Base-by-base conservation (phyloP, 441 rosid species). In the Croton setiger region DNA sequence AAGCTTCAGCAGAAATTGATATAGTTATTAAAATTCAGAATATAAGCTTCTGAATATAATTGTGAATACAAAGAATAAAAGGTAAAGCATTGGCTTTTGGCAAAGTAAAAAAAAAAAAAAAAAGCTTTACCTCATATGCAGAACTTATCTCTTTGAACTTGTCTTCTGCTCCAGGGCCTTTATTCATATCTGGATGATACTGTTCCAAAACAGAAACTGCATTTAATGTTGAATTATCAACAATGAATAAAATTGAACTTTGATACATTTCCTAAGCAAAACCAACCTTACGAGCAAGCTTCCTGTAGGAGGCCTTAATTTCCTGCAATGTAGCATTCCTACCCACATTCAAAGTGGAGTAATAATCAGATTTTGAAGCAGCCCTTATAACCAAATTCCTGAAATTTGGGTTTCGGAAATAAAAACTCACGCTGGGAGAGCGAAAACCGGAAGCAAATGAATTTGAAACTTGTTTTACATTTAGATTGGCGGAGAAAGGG, bases 91-190 rank as follows among this genome's bases (percentile, higher is more conserved):
- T 57, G 37, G 37, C n/a, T 64, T 47, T 4, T 51, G 67, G 23
- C 31, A 27, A 27, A 27, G 31, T 27, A 2, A 27, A 27, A 27
- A 27, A 27, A 27, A 27, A 27, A 27, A 14, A 65, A 60, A 67
- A 23, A 64, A 37, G 27, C 62, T 52, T 74, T 80, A 91, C 97
- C 96, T 93, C 96, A 70, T 93, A 91, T 15, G 98, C 97, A 68
- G 98, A 94, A 79, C 97, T 93, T 69, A 93, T 89, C 84, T 93
- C 85, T 82, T 91, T 91, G 78, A 93, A 91, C 83, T 91, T 91
- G 47, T 91, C 98, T 79, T 91, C 97, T 5, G 96, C 93, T 18
- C 87, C 97, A 64, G 93, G 83, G 64, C 76, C 82, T 82, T 80
- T 94, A 74, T 82, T 93, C 82, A 88, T 72, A 75, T 93, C 98